phyloP scores from a whole-genome alignment of 2,329 filamentous ascomycete species.

The Ciborinia camelliae region DNA sequence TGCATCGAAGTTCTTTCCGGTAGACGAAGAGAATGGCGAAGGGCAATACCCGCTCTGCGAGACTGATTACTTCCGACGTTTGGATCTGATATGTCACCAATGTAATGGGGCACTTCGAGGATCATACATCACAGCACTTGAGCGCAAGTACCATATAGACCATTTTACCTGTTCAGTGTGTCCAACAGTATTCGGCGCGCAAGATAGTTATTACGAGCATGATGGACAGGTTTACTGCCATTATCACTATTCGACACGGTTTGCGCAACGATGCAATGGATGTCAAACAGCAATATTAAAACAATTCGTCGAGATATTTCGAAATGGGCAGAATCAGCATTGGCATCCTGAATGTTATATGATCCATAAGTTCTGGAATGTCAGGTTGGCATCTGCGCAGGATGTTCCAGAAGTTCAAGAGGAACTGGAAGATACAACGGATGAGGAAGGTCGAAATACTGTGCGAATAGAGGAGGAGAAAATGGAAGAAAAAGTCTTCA shows the following conservation, averaged over 20 bases:
- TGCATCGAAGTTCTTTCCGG: conserved; percentile 97
- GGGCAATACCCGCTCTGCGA: conserved; percentile 95
- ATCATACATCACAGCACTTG: conserved; percentile 95
- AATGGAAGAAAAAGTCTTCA: conserved; percentile 97
- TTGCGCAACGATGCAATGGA: conserved; percentile 92
- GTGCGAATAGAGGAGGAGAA: conserved; percentile 85
- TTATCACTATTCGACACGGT: conserved; percentile 97
- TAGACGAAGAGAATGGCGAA: conserved; percentile 81
- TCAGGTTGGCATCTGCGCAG: conserved; percentile 59
- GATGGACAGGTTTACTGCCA: conserved; percentile 96
- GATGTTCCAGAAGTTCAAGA: conserved; percentile 45
- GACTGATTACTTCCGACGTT: conserved; percentile 91
- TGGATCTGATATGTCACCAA: conserved; percentile 86
- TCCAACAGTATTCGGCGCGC: conserved; percentile 94
- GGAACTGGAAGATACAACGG: conserved; percentile 51
- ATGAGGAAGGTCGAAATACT: conserved; percentile 65
- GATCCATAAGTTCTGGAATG: conserved; percentile 99
- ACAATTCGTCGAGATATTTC: conserved; percentile 98
- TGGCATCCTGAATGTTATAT: conserved; percentile 99
- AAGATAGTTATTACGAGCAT: conserved; percentile 98
- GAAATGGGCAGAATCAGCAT: conserved; percentile 96
- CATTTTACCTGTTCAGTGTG: conserved; percentile 98
- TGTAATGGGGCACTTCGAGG: conserved; percentile 91
- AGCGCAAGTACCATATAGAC: conserved; percentile 98
- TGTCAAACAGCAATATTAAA: conserved; percentile 97